Evolutionary conservation across 2,329 filamentous ascomycete species (phyloP).

Genomic region (Penicillium sp.): DNA sequence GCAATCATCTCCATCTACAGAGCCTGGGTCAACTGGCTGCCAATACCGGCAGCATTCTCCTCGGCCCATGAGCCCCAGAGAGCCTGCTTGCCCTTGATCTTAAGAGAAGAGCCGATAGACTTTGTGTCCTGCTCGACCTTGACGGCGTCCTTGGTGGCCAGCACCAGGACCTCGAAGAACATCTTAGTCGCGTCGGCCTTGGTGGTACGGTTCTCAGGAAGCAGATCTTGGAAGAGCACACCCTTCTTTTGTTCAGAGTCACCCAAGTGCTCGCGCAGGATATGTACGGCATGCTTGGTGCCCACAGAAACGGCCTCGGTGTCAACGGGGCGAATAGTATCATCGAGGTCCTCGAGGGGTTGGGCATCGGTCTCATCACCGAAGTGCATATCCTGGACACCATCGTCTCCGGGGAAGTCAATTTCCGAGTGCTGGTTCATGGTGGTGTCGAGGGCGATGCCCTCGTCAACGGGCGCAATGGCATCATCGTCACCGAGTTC

Average conservation of each 20-base stretch:
- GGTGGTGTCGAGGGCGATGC: conserved; percentile 47
- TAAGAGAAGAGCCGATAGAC: conserved; percentile 69
- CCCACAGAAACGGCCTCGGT: conserved; percentile 81
- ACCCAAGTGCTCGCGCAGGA: conserved; percentile 84
- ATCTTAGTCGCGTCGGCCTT: conserved; percentile 96
- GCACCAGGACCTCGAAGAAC: conserved; percentile 95
- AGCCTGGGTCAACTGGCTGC: conserved; percentile 31
- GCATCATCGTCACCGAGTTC: conserved; percentile 63
- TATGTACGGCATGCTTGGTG: conserved; percentile 92
- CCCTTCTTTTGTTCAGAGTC: conserved; percentile 63
- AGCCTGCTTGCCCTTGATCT: conserved; percentile 85
- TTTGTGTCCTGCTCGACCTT: conserved; percentile 82
- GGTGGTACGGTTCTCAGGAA: conserved; percentile 74
- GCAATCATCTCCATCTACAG: conserved; percentile 14
- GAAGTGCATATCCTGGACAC: conserved; percentile 39
- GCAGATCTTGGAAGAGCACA: conserved; percentile 84
- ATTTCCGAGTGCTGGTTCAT: conserved; percentile 55
- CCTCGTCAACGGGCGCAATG: conserved; percentile 45
- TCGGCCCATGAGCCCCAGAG: conserved; percentile 98
- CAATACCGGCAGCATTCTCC: conserved; percentile 48
- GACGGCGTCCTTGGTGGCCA: conserved; percentile 96
- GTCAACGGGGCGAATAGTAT: conserved; percentile 75
- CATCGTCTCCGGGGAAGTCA: conserved; percentile 60
- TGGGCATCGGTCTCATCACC: conserved; percentile 47
- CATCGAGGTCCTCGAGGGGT: conserved; percentile 64